Evolutionary conservation across 345 rosid species (phyloP).

Genomic region (Litchi chinensis): DNA sequence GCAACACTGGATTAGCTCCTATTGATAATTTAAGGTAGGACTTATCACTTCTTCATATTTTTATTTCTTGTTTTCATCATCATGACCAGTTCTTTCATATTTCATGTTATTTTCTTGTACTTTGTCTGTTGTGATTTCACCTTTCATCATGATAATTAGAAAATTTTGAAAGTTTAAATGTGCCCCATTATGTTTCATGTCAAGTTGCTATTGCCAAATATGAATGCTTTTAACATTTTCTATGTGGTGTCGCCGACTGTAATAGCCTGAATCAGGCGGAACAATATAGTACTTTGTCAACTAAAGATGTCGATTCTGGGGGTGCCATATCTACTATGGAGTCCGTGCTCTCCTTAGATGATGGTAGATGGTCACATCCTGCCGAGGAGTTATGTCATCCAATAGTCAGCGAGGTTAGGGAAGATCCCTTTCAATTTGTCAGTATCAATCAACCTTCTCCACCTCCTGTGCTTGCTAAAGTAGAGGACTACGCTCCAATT

Average conservation of each 20-base stretch:
- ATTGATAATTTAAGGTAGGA: slow-evolving; percentile 53
- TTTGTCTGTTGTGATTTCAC: not conserved
- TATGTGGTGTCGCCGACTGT: slow-evolving; percentile 28
- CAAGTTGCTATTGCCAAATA: slow-evolving; percentile 3
- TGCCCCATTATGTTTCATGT: not conserved
- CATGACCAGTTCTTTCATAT: slow-evolving; percentile 2
- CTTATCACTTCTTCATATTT: slow-evolving; percentile 1
- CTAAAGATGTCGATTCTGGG: slow-evolving; percentile 49
- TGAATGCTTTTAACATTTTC: slow-evolving; percentile 30
- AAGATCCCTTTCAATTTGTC: slow-evolving; percentile 82
- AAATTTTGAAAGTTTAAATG: not conserved
- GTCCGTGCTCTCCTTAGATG: slow-evolving; percentile 89
- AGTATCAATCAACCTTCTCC: slow-evolving; percentile 84
- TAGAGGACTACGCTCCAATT: slow-evolving; percentile 62
- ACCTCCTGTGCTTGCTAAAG: slow-evolving; percentile 93
- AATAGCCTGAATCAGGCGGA: slow-evolving; percentile 56
- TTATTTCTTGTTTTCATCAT: slow-evolving; percentile 7
- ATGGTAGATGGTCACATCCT: slow-evolving; percentile 76
- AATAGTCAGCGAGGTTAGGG: slow-evolving; percentile 52
- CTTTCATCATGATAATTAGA: not conserved
- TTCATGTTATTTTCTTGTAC: not conserved
- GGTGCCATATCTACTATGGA: slow-evolving; percentile 56
- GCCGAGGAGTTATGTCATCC: slow-evolving; percentile 49
- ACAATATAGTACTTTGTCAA: slow-evolving; percentile 37
- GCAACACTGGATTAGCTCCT: slow-evolving; percentile 52